These are phyloP conservation scores for Misopates orontium DNA, from an alignment of 257 asterid species.

Conservation along the genomic window DNA sequence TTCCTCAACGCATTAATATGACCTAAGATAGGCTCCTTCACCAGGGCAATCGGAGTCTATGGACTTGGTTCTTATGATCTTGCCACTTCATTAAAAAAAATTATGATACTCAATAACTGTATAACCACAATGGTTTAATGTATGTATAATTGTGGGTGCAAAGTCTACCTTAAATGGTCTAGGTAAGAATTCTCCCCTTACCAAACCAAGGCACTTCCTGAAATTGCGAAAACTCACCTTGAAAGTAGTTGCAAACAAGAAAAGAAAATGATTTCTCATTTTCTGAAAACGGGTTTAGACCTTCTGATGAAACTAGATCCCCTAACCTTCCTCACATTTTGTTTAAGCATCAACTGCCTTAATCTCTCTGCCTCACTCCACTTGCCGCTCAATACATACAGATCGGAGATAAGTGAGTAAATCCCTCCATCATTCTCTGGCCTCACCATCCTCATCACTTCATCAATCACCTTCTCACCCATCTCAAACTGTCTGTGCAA, in stretches of 20 bases:
- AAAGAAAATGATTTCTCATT: conserved; percentile 4
- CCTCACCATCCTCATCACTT: conserved; percentile 47
- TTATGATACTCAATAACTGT: too few species aligned
- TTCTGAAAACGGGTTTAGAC: conserved; percentile 5
- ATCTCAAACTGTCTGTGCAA: conserved; percentile 52
- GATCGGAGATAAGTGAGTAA: conserved; percentile 53
- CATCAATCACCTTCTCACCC: conserved; percentile 56
- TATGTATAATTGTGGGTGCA: not conserved
- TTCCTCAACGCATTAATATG: too few species aligned
- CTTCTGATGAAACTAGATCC: conserved; percentile 52
- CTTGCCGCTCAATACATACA: conserved; percentile 49
- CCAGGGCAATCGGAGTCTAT: too few species aligned
- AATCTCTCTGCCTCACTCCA: conserved; percentile 56
- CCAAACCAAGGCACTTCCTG: not conserved
- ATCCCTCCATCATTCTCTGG: conserved; percentile 69
- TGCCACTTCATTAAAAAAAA: too few species aligned
- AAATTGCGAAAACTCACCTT: not conserved
- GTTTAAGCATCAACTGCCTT: conserved; percentile 46
- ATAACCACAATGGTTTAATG: too few species aligned
- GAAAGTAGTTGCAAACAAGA: not conserved
- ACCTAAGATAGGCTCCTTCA: too few species aligned
- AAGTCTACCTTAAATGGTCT: not conserved
- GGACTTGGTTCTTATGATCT: too few species aligned
- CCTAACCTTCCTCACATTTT: conserved; percentile 55
- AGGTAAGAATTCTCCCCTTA: not conserved